phyloP scores from a whole-genome alignment of 441 rosid species.

The Metrosideros polymorpha region DNA sequence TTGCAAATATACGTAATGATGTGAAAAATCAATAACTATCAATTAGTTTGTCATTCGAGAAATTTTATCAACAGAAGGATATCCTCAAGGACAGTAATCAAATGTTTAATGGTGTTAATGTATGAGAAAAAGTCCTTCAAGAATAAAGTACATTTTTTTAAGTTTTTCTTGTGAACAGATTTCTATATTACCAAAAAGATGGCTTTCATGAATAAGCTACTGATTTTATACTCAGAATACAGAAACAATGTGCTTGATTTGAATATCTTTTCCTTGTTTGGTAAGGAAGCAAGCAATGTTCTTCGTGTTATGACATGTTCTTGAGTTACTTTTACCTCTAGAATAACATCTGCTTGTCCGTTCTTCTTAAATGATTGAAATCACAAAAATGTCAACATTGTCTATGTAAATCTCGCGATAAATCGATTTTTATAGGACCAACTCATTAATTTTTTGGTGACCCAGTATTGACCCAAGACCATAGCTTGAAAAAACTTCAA shows the following conservation, averaged over 20 bases:
- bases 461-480: background rate
- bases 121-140: background rate
- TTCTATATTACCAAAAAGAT: background rate
- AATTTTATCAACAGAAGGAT: background rate
- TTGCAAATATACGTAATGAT: background rate
- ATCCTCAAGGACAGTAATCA: background rate
- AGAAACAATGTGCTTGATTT: background rate
- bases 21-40: background rate
- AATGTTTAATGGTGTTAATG: background rate
- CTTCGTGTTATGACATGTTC: background rate
- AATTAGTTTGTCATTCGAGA: background rate
- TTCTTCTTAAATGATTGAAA: background rate
- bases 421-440: background rate
- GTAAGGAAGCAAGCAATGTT: background rate
- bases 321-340: background rate
- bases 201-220: background rate
- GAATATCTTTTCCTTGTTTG: background rate
- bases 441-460: background rate
- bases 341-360: background rate
- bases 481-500: background rate
- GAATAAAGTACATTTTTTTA: background rate
- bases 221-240: background rate
- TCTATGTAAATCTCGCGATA: background rate
- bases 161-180: background rate
- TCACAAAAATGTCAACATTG: background rate